Base-by-base conservation (phyloP, 1,284 basidiomycete genomes). In the Leccinum laetum region DNA sequence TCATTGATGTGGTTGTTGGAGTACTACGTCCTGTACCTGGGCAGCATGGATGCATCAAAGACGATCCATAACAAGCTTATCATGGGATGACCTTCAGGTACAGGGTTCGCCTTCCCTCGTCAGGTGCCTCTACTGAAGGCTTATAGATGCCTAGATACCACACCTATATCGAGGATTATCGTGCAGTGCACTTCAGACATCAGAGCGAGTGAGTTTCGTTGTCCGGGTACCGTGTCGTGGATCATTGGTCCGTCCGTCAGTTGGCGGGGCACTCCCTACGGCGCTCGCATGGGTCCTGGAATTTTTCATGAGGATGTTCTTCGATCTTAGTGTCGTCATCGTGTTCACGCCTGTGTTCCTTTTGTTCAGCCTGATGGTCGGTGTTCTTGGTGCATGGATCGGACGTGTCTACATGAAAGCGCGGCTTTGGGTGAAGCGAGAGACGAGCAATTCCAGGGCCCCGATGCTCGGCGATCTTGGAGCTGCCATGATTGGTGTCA, bases 301-400 rank as follows among this genome's bases (percentile, higher is more conserved):
- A 24, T 14, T 44, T 13, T 52, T 18, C 16, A 44, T 41, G 29
- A 63, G 41, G 9, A 35, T 62, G 60, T 4, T 55, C 14, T 55
- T 63, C 49, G 9, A 18, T 55, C 62, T 62, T n/a, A 29, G 52
- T 44, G 62, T 21, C 8, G 13, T 63, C 8, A 52, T 63, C 39
- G 37, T 62, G 26, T 37, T 62, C 49, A 62, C 62, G 1, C 62
- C 60, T 5, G n/a, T 6, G 14, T 62, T 63, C 29, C n/a, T 62
- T 39, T 62, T 63, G 11, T 29, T 29, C n/a, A 76, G 78, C 26
- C 57, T 83, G 21, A 58, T 77, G 11, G 72, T 83, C 13, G 80
- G 81, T 60, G 75, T 82, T 61, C 74, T 83, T 21, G 82, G 81
- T 29, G 29, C 29, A 29, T 29, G 29, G 29, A 29, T 29, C 29